These are phyloP conservation scores for Lasiosphaeria miniovina DNA, from an alignment of 495 filamentous ascomycete genomes.

Conservation along the genomic window DNA sequence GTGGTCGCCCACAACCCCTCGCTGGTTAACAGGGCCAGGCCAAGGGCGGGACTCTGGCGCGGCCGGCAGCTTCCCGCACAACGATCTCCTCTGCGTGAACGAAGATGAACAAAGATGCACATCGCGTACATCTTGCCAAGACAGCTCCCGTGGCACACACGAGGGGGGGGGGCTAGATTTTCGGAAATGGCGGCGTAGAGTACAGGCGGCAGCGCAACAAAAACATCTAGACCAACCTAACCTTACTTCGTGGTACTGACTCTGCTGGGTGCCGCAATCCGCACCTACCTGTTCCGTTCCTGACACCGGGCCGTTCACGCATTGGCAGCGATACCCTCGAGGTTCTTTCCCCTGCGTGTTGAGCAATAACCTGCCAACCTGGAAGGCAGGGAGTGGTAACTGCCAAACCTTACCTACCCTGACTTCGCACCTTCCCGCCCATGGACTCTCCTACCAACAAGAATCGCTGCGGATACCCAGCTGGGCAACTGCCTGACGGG, in stretches of 20 bases:
- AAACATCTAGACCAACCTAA: not conserved
- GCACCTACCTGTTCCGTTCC: too few species aligned
- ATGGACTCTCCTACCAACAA: too few species aligned
- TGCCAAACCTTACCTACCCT: too few species aligned
- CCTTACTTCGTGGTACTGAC: not conserved
- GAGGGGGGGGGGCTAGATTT: not conserved
- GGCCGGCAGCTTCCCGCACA: not conserved
- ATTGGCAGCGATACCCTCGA: not conserved
- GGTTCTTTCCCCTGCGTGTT: not conserved
- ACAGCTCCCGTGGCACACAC: not conserved
- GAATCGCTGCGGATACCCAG: too few species aligned
- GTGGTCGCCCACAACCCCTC: not conserved
- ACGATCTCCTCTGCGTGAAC: not conserved
- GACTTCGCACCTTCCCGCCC: too few species aligned
- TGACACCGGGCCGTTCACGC: conserved; percentile 1
- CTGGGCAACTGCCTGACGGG: too few species aligned
- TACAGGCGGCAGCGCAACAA: not conserved
- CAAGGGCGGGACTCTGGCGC: not conserved
- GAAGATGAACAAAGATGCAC: not conserved
- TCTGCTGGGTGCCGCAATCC: too few species aligned
- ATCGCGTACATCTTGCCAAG: not conserved
- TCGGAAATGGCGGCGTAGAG: not conserved
- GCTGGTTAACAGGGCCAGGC: not conserved
- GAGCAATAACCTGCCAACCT: not conserved
- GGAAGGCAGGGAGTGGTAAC: not conserved